Percentiles rank a stretch among this genome's conserved stretches.
These are phyloP conservation scores for Fusarium sulawesiense DNA, from an alignment of 2,329 filamentous ascomycete genomes.

Conservation along the genomic window DNA sequence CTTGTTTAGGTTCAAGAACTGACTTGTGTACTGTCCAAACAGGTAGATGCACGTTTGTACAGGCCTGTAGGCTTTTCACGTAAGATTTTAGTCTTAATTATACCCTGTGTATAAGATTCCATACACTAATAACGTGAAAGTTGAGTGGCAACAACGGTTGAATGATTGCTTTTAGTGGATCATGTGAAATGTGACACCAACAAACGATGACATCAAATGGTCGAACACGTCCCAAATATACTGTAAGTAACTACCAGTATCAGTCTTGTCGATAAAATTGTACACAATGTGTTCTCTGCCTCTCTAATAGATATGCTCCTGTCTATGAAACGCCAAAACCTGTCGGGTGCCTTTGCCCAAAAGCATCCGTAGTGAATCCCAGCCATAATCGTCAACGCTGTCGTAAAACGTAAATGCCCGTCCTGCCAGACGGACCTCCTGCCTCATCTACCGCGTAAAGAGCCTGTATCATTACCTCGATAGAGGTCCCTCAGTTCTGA, in stretches of 20 bases:
- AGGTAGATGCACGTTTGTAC: background rate
- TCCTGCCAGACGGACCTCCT: conserved; percentile 11
- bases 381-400: conserved; percentile 16
- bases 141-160: background rate
- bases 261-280: background rate
- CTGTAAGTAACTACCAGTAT: too few relatives aligned
- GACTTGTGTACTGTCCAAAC: background rate
- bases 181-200: background rate
- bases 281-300: background rate
- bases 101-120: background rate
- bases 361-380: background rate
- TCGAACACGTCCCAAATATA: background rate
- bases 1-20: background rate
- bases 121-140: background rate
- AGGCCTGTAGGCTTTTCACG: background rate
- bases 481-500: conserved; percentile 11
- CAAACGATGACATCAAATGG: background rate
- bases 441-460: background rate
- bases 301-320: background rate
- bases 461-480: background rate
- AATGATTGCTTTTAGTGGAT: background rate
- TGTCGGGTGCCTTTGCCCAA: background rate
- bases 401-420: conserved; percentile 5
- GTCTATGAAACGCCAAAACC: conserved; percentile 32
- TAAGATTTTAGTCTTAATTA: background rate